Conservation (phyloP, 768 basidiomycete species). For the Suillus fuscotomentosus region DNA sequence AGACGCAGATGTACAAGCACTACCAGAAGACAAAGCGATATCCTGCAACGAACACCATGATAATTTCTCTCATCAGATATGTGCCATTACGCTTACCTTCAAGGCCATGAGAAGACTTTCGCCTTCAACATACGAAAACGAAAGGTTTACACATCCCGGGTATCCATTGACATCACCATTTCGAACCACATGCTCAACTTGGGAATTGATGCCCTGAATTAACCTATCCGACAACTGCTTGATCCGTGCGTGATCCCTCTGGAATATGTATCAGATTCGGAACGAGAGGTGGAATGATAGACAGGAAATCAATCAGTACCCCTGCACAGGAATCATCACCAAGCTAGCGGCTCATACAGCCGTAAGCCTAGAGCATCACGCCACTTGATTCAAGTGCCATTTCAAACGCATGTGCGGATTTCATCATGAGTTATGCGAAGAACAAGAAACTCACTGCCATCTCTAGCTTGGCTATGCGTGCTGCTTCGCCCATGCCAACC, state of each 20-base stretch:
- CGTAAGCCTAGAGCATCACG: conserved; percentile 15
- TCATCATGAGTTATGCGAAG: conserved; percentile 39
- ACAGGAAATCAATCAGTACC: conserved; percentile 66
- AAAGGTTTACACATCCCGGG: conserved; percentile 93
- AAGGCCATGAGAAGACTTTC: conserved; percentile 97
- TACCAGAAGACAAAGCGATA: conserved; percentile 95
- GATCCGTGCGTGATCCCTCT: conserved; percentile 82
- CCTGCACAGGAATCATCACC: conserved; percentile 81
- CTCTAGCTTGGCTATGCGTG: conserved; percentile 86
- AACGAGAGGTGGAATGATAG: conserved; percentile 4
- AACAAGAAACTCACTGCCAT: conserved; percentile 73
- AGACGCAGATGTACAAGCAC: conserved; percentile 97
- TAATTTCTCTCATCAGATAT: background rate
- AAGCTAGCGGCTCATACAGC: conserved; percentile 42
- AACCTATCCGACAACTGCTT: conserved; percentile 77
- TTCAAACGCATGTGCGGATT: conserved; percentile 37
- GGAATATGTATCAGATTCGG: conserved; percentile 8
- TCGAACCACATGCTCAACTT: conserved; percentile 88
- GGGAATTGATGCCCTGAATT: conserved; percentile 73
- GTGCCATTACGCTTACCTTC: conserved; percentile 55
- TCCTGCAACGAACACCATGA: conserved; percentile 51
- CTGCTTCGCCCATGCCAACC: conserved; percentile 94
- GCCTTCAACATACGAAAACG: conserved; percentile 96
- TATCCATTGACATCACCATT: conserved; percentile 93
- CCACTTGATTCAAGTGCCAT: conserved; percentile 46